Conservation (phyloP, 768 basidiomycete species). For the Tephrocybe sp. region DNA sequence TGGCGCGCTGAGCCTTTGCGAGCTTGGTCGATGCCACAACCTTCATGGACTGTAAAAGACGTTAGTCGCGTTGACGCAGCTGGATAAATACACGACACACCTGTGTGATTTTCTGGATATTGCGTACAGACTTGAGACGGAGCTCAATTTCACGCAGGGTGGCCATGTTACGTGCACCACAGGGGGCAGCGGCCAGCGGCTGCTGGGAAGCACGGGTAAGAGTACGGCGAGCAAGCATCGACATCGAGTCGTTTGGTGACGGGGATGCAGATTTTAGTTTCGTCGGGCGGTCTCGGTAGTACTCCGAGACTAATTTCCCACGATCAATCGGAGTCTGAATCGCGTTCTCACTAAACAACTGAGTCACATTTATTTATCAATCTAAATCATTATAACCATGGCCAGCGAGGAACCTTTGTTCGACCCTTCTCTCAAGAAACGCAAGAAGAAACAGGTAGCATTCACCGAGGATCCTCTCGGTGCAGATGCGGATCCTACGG, state of each 20-base stretch:
- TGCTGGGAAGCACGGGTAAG: slow-evolving; percentile 39
- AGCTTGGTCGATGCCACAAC: slow-evolving; percentile 99
- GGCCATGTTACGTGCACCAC: slow-evolving; percentile 83
- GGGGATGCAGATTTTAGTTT: slow-evolving; percentile 16
- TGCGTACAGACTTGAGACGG: slow-evolving; percentile 92
- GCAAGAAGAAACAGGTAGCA: slow-evolving; percentile 85
- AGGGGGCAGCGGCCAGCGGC: slow-evolving; percentile 43
- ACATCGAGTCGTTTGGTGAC: slow-evolving; percentile 27
- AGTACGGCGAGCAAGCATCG: slow-evolving; percentile 50
- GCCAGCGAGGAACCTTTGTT: slow-evolving; percentile 76
- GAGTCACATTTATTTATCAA: background rate
- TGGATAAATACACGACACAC: slow-evolving; percentile 39
- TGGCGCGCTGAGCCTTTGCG: slow-evolving; percentile 91
- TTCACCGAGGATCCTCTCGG: slow-evolving; percentile 85
- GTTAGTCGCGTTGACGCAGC: slow-evolving; percentile 14
- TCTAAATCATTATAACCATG: slow-evolving; percentile 39
- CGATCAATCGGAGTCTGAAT: slow-evolving; percentile 27
- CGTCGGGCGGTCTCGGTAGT: slow-evolving; percentile 47
- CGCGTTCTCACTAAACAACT: background rate
- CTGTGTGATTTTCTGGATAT: slow-evolving; percentile 99
- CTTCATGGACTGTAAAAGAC: slow-evolving; percentile 97
- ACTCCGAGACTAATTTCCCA: slow-evolving; percentile 31
- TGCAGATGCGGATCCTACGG: slow-evolving; percentile 80
- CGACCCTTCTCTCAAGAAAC: slow-evolving; percentile 82
- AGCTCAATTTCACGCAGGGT: slow-evolving; percentile 97